Conservation (phyloP, 495 filamentous ascomycete genomes). For the Chaetomidium leptoderma region DNA sequence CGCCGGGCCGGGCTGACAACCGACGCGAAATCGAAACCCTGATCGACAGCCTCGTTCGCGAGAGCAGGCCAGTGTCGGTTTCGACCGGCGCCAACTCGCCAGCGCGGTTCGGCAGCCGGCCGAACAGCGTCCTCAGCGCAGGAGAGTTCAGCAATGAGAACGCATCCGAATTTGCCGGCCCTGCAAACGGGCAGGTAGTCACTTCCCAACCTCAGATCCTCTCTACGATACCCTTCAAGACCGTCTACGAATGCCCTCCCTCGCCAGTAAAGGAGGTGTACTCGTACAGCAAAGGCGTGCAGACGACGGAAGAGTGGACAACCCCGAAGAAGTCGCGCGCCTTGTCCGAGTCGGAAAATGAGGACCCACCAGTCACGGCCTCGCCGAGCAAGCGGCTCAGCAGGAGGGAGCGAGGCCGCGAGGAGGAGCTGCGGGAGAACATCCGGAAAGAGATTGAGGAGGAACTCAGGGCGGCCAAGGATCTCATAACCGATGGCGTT, state of each 20-base stretch:
- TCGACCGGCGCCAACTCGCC: slow-evolving; percentile 61
- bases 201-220: slow-evolving; percentile 41
- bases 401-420: slow-evolving; percentile 69
- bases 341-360: slow-evolving; percentile 57
- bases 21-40: slow-evolving; percentile 78
- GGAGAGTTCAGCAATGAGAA: slow-evolving; percentile 69
- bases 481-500: slow-evolving; percentile 51
- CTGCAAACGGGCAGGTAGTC: slow-evolving; percentile 35
- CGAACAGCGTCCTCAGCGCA: slow-evolving; percentile 75
- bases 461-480: slow-evolving; percentile 68
- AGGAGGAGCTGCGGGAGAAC: slow-evolving; percentile 83
- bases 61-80: slow-evolving; percentile 67
- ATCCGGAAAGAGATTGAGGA: slow-evolving; percentile 88
- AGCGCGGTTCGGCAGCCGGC: slow-evolving; percentile 66
- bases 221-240: slow-evolving; percentile 61
- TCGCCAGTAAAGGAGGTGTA: slow-evolving; percentile 73
- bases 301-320: slow-evolving; percentile 66
- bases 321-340: slow-evolving; percentile 48
- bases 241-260: slow-evolving; percentile 70
- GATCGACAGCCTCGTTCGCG: slow-evolving; percentile 73
- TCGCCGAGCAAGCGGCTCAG: slow-evolving; percentile 63
- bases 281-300: slow-evolving; percentile 93
- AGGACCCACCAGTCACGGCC: slow-evolving; percentile 42
- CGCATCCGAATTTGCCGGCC: slow-evolving; percentile 48
- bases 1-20: slow-evolving; percentile 63